phyloP scores from a whole-genome alignment of 306 rosid genomes.

The Cucurbita pepo region DNA sequence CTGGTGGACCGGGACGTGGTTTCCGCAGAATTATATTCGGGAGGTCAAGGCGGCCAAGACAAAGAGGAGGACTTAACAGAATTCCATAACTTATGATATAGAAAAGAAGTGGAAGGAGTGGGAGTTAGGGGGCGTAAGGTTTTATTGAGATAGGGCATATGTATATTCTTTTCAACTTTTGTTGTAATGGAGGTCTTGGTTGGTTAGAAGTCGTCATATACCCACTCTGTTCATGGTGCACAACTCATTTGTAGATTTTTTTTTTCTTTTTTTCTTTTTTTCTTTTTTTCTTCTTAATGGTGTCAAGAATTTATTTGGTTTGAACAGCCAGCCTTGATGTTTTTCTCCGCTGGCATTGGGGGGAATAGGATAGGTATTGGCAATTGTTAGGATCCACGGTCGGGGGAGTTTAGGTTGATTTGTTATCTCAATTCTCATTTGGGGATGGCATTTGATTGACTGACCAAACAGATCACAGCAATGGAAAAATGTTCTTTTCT shows the following conservation, averaged over 20 bases:
- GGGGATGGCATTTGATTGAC: neutral
- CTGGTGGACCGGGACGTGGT: conserved; percentile 32
- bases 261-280: neutral
- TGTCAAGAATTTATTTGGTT: neutral
- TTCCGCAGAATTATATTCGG: conserved; percentile 11
- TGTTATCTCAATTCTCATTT: neutral
- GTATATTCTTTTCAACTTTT: conserved; percentile 9
- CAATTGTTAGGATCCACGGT: neutral
- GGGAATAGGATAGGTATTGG: conserved; percentile 1
- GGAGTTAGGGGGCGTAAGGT: neutral
- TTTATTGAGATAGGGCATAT: neutral
- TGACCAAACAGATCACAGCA: neutral
- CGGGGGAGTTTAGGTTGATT: neutral
- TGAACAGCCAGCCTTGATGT: neutral
- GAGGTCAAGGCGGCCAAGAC: conserved; percentile 9
- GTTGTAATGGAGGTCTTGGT: conserved; percentile 5
- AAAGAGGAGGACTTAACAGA: conserved; percentile 6
- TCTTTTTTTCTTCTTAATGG: neutral
- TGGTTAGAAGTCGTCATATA: neutral
- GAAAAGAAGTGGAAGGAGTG: conserved; percentile 2
- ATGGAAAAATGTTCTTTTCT: neutral
- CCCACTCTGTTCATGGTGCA: conserved; percentile 4
- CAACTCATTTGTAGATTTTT: neutral
- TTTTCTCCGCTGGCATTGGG: neutral
- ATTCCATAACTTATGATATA: neutral